Percentiles rank a stretch among this genome's conserved stretches.
Evolutionary conservation across 176 grass and related monocot genomes (phyloP).

Genomic region (Zoysia pacifica): DNA sequence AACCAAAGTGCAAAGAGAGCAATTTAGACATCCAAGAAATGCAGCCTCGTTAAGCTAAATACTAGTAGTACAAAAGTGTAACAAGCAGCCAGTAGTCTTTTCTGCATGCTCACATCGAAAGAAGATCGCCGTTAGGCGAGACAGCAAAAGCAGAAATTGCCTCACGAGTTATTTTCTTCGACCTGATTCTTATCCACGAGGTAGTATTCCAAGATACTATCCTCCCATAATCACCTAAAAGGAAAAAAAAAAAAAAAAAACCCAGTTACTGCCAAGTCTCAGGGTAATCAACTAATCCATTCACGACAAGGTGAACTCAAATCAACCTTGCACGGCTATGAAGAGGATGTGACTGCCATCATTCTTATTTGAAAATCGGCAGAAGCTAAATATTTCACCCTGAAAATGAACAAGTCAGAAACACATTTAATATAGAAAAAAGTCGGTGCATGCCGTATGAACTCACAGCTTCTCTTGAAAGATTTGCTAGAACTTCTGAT

Average conservation of each 20-base stretch:
- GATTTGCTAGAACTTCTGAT: constrained; percentile 63
- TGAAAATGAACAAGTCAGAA: constrained; percentile 50
- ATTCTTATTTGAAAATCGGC: constrained; percentile 60
- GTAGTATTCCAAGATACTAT: constrained; percentile 89
- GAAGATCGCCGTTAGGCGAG: constrained; percentile 63
- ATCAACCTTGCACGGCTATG: constrained; percentile 77
- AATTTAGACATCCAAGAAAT: constrained; percentile 14
- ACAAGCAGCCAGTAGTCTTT: not conserved
- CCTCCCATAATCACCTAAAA: constrained; percentile 76
- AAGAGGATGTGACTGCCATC: constrained; percentile 60
- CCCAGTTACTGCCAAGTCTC: constrained; percentile 20
- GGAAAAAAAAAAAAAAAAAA: constrained; percentile 27
- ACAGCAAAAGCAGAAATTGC: constrained; percentile 89
- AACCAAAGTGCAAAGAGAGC: constrained; percentile 34
- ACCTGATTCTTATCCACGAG: constrained; percentile 73
- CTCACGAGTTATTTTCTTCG: constrained; percentile 79
- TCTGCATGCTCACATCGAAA: constrained; percentile 69
- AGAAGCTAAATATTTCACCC: constrained; percentile 95
- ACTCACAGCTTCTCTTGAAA: constrained; percentile 80
- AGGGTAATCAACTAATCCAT: constrained; percentile 10
- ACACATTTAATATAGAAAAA: constrained; percentile 19
- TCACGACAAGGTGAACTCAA: constrained; percentile 38
- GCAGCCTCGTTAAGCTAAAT: constrained; percentile 3
- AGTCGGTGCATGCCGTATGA: not conserved
- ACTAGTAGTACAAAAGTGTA: not conserved